A percentile compares a stretch with the other conserved stretches of the same genome.
phyloP scores from a whole-genome alignment of 2,329 filamentous ascomycete genomes.

The Hymenoscyphus salicellus region DNA sequence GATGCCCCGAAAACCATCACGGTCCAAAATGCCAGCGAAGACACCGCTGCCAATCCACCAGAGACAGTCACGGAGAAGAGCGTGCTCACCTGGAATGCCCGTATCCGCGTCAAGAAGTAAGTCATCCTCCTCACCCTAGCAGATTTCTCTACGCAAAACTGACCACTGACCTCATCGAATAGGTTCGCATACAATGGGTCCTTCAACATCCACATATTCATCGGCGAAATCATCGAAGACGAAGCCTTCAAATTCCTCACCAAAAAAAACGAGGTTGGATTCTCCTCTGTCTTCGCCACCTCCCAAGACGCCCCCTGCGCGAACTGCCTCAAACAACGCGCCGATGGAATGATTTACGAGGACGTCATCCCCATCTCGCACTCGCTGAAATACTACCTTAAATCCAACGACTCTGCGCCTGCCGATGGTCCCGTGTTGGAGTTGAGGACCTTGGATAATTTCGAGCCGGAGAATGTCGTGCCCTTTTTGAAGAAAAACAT shows the following conservation, averaged over 20 bases:
- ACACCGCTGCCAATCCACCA: background rate
- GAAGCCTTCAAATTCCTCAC: background rate
- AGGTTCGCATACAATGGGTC: slow-evolving; percentile 6
- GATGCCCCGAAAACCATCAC: background rate
- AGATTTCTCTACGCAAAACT: background rate
- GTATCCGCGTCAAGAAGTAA: background rate
- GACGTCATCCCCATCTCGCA: slow-evolving; percentile 1
- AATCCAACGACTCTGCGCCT: background rate
- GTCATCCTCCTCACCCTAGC: background rate
- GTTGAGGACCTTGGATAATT: background rate
- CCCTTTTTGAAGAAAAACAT: background rate
- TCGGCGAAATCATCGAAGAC: background rate
- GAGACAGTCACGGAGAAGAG: background rate
- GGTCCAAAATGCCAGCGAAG: background rate
- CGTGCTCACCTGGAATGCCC: background rate
- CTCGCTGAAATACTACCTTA: background rate
- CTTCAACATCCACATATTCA: slow-evolving; percentile 8
- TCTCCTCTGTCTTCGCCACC: background rate
- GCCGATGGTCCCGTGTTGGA: background rate
- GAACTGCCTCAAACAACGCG: background rate
- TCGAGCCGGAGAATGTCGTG: background rate
- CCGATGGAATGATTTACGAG: background rate
- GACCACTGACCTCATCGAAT: background rate
- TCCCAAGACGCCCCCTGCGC: background rate
- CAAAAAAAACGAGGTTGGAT: slow-evolving; percentile 5